Percentiles rank a stretch among this genome's conserved stretches.
phyloP scores from a whole-genome alignment of 2,329 filamentous ascomycete species.

The Aspergillus ustus region DNA sequence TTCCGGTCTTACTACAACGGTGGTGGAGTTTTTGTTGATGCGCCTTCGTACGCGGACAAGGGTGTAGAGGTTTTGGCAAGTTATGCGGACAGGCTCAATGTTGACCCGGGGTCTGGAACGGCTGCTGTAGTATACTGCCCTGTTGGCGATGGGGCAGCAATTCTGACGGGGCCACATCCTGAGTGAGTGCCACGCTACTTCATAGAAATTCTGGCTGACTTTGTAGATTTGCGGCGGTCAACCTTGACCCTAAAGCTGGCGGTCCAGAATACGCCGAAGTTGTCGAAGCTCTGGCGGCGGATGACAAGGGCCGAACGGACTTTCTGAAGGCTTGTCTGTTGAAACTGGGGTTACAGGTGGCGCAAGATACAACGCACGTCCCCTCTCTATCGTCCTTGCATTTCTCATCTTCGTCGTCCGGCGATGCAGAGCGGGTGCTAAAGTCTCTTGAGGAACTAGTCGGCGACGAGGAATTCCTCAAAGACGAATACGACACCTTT shows the following conservation, averaged over 20 bases:
- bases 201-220: background rate
- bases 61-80: slow-evolving; percentile 82
- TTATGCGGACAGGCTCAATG: slow-evolving; percentile 74
- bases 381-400: slow-evolving; percentile 83
- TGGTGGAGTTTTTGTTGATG: slow-evolving; percentile 89
- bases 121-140: slow-evolving; percentile 85
- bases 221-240: slow-evolving; percentile 78
- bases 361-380: slow-evolving; percentile 68
- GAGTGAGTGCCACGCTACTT: slow-evolving; percentile 64
- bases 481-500: slow-evolving; percentile 82
- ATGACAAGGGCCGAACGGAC: slow-evolving; percentile 70
- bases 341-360: slow-evolving; percentile 82
- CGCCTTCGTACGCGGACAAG: slow-evolving; percentile 61
- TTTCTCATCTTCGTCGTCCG: slow-evolving; percentile 70
- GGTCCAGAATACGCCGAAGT: slow-evolving; percentile 72
- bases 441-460: slow-evolving; percentile 68
- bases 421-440: slow-evolving; percentile 70
- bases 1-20: slow-evolving; percentile 91
- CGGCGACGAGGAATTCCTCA: slow-evolving; percentile 72
- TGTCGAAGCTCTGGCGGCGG: slow-evolving; percentile 67
- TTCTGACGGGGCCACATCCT: slow-evolving; percentile 88
- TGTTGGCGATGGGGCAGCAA: slow-evolving; percentile 76
- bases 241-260: slow-evolving; percentile 70
- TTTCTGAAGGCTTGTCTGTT: slow-evolving; percentile 80
- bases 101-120: slow-evolving; percentile 72